Evolutionary conservation across 2,329 filamentous ascomycete genomes (phyloP), one percentile per base, ranked within the genome.

Genomic region (Aureobasidium namibiae): DNA sequence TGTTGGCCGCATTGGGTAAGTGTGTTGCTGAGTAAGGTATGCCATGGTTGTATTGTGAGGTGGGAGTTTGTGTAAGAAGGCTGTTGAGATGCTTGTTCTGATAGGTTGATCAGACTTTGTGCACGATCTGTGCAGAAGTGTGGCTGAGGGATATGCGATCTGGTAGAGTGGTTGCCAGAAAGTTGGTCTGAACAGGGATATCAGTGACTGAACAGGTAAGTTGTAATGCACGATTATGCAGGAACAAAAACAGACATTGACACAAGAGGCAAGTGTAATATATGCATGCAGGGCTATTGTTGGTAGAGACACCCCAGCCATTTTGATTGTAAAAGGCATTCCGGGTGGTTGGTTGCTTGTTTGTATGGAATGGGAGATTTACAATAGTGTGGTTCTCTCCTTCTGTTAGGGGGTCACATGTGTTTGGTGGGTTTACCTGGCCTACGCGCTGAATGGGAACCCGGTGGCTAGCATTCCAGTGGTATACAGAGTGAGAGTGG

Each of bases 1-100:
- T 69, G 72, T 71, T 64, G 77, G 23, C 49, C 61, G 61, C 42
- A 63, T 61, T 54, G 56, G 60, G 60, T 56, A 61, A 52, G 48
- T 54, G 39, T 56, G 31, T 6, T 59, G 56, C 24, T 41, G 24
- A 26, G 39, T 57, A 42, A 59, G 56, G 24, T 33, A 48, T 29
- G 61, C 59, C 59, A 61, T 62, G 16, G 26, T 36, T 45, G 38
- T 33, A 33, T 10, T 42, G 24, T 14, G 14, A 41, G 24, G 36
- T 41, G 23, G 16, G 24, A 53, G 36, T 53, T n/a, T 53, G 36
- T 53, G 49, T 34, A 50, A 29, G 13, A 16, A 24, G 18, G 29
- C 18, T 21, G 29, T 34, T n/a, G 8, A 33, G 4, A 18, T 34
- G 45, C 9, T 50, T 36, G 18, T 2, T 33, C 26, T 33, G 50